phyloP scores from a whole-genome alignment of 495 filamentous ascomycete genomes.

The Neurospora sp. region DNA sequence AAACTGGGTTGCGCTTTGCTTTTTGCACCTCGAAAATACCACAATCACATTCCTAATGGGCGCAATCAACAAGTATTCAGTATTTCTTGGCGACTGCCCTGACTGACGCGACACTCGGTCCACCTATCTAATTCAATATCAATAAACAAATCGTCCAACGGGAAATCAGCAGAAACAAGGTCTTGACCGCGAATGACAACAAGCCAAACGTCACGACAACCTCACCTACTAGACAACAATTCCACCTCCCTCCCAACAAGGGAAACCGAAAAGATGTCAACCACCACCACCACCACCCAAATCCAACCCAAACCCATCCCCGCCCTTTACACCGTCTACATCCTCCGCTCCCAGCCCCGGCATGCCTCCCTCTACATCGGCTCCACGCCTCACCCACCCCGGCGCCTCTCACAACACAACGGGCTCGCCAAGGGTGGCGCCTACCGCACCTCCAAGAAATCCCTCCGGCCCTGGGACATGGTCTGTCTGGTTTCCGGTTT shows the following conservation, averaged over 20 bases:
- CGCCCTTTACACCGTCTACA: constrained; percentile 57
- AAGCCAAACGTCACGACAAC: not conserved
- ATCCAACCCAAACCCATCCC: constrained; percentile 39
- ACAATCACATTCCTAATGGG: not conserved
- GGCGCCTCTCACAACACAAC: constrained; percentile 86
- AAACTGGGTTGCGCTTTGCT: not conserved
- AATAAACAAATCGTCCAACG: not conserved
- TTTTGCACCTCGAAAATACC: not conserved
- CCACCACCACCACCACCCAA: not conserved
- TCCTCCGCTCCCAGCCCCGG: constrained; percentile 69
- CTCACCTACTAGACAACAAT: not conserved
- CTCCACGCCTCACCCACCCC: constrained; percentile 75
- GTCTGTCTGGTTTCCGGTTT: constrained; percentile 79
- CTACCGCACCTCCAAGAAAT: constrained; percentile 52
- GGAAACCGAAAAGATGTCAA: not conserved
- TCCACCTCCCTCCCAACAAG: not conserved
- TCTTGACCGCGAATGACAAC: not conserved
- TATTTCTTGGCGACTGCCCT: not conserved
- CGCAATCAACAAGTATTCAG: not conserved
- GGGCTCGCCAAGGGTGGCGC: constrained; percentile 72
- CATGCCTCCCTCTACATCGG: constrained; percentile 70
- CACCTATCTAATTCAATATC: not conserved
- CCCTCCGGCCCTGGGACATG: constrained; percentile 90
- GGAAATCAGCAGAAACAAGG: not conserved
- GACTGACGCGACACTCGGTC: not conserved